Conservation (phyloP, 352 stramenopile genomes). For the Phytophthora multivora region DNA sequence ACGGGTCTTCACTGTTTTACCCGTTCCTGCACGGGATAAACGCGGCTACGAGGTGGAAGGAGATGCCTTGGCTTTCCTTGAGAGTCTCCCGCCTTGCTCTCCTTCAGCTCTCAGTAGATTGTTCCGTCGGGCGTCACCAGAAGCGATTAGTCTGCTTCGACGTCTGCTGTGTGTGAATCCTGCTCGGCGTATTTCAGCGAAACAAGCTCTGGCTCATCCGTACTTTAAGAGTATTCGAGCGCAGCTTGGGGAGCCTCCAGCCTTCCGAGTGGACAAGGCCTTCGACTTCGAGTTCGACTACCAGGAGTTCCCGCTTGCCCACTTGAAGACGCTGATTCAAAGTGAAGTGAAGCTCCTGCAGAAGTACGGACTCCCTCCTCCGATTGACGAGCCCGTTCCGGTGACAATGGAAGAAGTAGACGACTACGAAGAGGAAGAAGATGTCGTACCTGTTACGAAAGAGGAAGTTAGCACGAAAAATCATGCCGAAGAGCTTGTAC, state of each 20-base stretch:
- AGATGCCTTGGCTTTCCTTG: conserved; percentile 78
- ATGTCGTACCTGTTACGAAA: neutral
- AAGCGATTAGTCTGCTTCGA: conserved; percentile 71
- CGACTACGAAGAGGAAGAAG: conserved; percentile 1
- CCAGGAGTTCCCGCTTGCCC: conserved; percentile 58
- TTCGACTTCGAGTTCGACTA: conserved; percentile 90
- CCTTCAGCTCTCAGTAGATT: conserved; percentile 69
- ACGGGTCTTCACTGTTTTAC: conserved; percentile 72
- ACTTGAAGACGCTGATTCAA: conserved; percentile 77
- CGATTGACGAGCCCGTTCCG: conserved; percentile 2
- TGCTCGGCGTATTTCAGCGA: conserved; percentile 85
- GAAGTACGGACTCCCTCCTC: conserved; percentile 40
- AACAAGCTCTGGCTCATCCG: conserved; percentile 90
- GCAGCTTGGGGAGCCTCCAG: conserved; percentile 71
- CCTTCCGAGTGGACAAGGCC: conserved; percentile 64
- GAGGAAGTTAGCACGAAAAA: neutral
- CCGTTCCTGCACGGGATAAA: conserved; percentile 73
- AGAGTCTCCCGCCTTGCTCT: conserved; percentile 73
- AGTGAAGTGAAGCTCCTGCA: conserved; percentile 75
- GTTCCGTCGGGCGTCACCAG: conserved; percentile 68
- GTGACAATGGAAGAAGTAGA: conserved; percentile 7
- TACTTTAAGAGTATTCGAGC: conserved; percentile 87
- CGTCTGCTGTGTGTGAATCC: conserved; percentile 91
- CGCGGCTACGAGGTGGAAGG: conserved; percentile 77
- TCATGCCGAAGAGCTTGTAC: neutral